Evolutionary conservation across 2,329 filamentous ascomycete genomes (phyloP).

Genomic region (Colletotrichum lupini): DNA sequence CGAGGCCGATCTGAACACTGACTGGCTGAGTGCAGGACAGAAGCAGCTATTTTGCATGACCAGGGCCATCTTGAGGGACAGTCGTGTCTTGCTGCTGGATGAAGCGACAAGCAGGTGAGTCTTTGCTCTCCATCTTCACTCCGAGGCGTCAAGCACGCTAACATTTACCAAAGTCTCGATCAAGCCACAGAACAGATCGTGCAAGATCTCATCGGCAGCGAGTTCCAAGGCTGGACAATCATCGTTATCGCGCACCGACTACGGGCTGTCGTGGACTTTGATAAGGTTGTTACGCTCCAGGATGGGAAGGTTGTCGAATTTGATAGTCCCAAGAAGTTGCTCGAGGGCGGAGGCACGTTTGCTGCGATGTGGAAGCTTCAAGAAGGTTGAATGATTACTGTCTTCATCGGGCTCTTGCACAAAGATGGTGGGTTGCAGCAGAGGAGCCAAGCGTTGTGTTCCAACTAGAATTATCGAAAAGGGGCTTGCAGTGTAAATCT

Average conservation of each 20-base stretch:
- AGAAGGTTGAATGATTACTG: neutral
- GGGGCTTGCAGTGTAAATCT: too few relatives aligned
- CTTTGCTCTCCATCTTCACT: too few relatives aligned
- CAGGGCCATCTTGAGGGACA: constrained; percentile 43
- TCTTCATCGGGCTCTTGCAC: too few relatives aligned
- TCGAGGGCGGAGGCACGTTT: constrained; percentile 2
- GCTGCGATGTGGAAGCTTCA: constrained; percentile 23
- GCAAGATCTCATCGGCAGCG: constrained; percentile 42
- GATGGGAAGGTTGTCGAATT: constrained; percentile 22
- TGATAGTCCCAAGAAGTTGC: constrained; percentile 3
- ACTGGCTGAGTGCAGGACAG: constrained; percentile 46
- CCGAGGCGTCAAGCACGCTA: constrained; percentile 50
- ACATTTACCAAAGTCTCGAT: constrained; percentile 42
- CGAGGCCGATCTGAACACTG: constrained; percentile 46
- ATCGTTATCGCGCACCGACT: constrained; percentile 52
- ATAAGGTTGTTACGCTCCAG: constrained; percentile 51
- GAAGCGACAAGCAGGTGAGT: constrained; percentile 49
- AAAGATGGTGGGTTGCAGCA: too few relatives aligned
- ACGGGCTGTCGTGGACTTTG: constrained; percentile 61
- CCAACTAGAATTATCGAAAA: too few relatives aligned
- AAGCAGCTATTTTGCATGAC: constrained; percentile 47
- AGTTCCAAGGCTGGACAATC: constrained; percentile 58
- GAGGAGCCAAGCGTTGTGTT: too few relatives aligned
- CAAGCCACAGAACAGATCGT: constrained; percentile 45
- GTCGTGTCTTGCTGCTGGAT: constrained; percentile 46